Percentiles rank a stretch among this genome's conserved stretches.
phyloP scores from a whole-genome alignment of 192 early-diverging fungal genomes.

The Spizellomyces sp. region DNA sequence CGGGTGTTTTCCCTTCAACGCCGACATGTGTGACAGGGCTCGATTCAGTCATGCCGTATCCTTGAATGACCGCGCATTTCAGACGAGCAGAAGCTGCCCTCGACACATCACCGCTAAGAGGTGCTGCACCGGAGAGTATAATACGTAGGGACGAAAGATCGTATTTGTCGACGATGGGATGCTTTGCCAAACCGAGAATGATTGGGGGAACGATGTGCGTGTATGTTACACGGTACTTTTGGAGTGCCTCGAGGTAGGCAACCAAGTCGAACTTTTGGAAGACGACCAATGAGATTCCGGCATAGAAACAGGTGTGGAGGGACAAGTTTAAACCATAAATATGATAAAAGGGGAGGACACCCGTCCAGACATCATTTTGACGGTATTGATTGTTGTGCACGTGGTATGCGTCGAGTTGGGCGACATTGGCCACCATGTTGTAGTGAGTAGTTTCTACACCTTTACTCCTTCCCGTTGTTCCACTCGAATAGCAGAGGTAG shows the following conservation, averaged over 20 bases:
- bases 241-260: conserved; percentile 61
- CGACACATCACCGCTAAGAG: conserved; percentile 70
- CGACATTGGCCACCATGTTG: conserved; percentile 79
- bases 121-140: conserved; percentile 79
- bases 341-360: conserved; percentile 69
- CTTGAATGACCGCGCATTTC: conserved; percentile 52
- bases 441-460: conserved; percentile 73
- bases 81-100: conserved; percentile 57
- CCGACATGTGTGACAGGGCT: conserved; percentile 52
- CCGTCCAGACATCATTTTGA: conserved; percentile 42
- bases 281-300: conserved; percentile 64
- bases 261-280: conserved; percentile 77
- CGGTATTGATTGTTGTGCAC: background rate
- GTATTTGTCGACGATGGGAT: conserved; percentile 73
- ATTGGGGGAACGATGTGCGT: conserved; percentile 70
- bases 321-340: conserved; percentile 31
- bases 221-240: conserved; percentile 68
- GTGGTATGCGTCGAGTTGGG: conserved; percentile 42
- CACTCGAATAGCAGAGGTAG: conserved; percentile 72
- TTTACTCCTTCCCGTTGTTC: conserved; percentile 70
- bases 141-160: conserved; percentile 67
- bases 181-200: conserved; percentile 73
- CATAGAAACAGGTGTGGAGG: conserved; percentile 37
- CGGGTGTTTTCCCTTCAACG: conserved; percentile 35
- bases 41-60: conserved; percentile 76